Percentiles rank a stretch among this genome's conserved stretches.
Evolutionary conservation across 768 basidiomycete species (phyloP).

Genomic region (Xerocomellus amylosporus): DNA sequence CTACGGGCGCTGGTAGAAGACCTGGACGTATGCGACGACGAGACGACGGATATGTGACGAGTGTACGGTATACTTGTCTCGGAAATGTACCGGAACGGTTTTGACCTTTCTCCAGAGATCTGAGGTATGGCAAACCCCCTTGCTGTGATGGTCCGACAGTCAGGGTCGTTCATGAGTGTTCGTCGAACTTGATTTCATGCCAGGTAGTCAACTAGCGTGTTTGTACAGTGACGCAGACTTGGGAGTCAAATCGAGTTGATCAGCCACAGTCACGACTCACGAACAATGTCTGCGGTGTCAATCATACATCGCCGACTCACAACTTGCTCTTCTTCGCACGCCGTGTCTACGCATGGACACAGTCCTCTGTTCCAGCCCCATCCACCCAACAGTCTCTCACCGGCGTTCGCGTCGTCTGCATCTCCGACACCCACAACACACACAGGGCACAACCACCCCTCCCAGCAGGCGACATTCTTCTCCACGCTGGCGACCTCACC

Average conservation of each 20-base stretch:
- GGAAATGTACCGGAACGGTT: neutral
- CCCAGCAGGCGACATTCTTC: too few relatives aligned
- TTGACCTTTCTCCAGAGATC: too few relatives aligned
- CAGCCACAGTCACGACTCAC: too few relatives aligned
- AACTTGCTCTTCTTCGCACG: conserved; percentile 10
- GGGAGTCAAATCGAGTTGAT: too few relatives aligned
- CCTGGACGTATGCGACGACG: conserved; percentile 11
- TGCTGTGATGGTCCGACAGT: too few relatives aligned
- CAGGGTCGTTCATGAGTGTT: too few relatives aligned
- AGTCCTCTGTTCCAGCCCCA: neutral
- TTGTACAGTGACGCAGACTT: too few relatives aligned
- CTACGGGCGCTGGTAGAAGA: conserved; percentile 33
- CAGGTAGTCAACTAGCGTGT: too few relatives aligned
- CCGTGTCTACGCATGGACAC: conserved; percentile 14
- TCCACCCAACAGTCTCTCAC: neutral
- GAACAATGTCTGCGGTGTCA: neutral
- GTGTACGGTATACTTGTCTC: neutral
- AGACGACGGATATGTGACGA: conserved; percentile 1
- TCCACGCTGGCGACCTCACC: conserved; percentile 13
- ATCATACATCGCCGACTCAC: neutral
- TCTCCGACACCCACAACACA: conserved; percentile 41
- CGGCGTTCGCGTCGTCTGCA: conserved; percentile 37
- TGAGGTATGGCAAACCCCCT: too few relatives aligned
- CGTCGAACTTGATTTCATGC: too few relatives aligned
- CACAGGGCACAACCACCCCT: conserved; percentile 28